Base-by-base conservation (phyloP, 1,284 basidiomycete species). In the Violaceomyces palustris region DNA sequence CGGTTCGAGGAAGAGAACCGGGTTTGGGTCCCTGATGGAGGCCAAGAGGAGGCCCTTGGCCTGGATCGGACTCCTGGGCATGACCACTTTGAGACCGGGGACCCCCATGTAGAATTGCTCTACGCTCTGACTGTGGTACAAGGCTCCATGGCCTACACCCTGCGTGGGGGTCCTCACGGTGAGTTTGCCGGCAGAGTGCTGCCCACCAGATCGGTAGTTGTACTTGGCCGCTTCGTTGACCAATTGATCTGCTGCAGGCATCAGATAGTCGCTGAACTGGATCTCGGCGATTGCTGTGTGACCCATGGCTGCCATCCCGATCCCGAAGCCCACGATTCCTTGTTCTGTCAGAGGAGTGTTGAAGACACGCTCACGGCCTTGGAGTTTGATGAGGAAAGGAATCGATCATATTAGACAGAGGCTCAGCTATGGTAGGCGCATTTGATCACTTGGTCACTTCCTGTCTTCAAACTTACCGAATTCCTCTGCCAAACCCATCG, bases 171-270 rank as follows among this genome's bases (percentile, higher is more conserved):
- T 84, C 8, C 91, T 83, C 39, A 96, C 82, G 1, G 92, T 96
- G 31, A 96, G 77, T 1, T 82, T 83, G 9, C 92, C 91, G 5
- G 84, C 86, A 46, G 85, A 81, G 74, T 83, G 93, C 42, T 82
- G 79, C 0, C 89, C 88, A 15, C 87, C 88, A 11, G 87, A 88
- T 12, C 90, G 85, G 71, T 90, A 96, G 35, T 88, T 80, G 64
- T 87, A 84, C 75, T 96, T 96, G 29, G 92, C 90, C 2, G 90
- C 91, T 76, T 96, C 91, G 64, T 94, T 96, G 35, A 96, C 89
- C 26, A 96, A 79, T 85, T 93, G 67, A 32, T 56, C 54, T 29
- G 46, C 43, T 22, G 50, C 53, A 6, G 64, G 50, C 35, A 61
- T 58, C 34, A 63, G 61, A 39, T 67, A 65, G 32, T 63, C 66